Evolutionary conservation across 1,284 basidiomycete species (phyloP).

Genomic region (Ceratorhiza oryzae-sativae): DNA sequence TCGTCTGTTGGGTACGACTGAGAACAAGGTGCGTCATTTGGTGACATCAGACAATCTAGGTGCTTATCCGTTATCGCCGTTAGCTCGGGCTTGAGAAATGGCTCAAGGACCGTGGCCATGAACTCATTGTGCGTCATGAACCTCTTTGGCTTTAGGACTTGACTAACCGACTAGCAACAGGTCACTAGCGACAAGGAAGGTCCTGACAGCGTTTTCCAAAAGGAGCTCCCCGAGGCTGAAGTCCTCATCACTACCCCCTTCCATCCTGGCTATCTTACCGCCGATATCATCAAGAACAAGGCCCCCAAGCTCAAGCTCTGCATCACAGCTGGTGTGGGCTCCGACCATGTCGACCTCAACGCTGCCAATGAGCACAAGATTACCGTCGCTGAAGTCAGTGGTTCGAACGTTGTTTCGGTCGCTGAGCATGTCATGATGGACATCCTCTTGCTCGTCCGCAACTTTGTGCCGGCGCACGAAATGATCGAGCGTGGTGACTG

Average conservation of each 20-base stretch:
- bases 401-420: slow-evolving; percentile 89
- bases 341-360: slow-evolving; percentile 92
- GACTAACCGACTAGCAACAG: slow-evolving; percentile 51
- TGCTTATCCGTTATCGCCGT: background rate
- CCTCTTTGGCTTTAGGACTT: background rate
- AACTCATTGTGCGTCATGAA: slow-evolving; percentile 61
- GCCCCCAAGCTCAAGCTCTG: slow-evolving; percentile 92
- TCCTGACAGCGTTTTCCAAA: slow-evolving; percentile 83
- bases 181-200: slow-evolving; percentile 91
- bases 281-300: slow-evolving; percentile 52
- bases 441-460: slow-evolving; percentile 86
- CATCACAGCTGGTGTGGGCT: slow-evolving; percentile 94
- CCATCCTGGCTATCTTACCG: slow-evolving; percentile 78
- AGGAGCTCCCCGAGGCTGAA: slow-evolving; percentile 84
- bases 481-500: slow-evolving; percentile 87
- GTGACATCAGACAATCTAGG: background rate
- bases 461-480: slow-evolving; percentile 84
- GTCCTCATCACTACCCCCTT: slow-evolving; percentile 91
- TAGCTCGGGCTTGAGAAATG: slow-evolving; percentile 77
- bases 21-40: slow-evolving; percentile 73
- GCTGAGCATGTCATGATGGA: slow-evolving; percentile 89
- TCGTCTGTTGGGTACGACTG: slow-evolving; percentile 85
- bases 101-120: slow-evolving; percentile 79
- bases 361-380: slow-evolving; percentile 84
- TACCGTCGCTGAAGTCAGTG: slow-evolving; percentile 83